Evolutionary conservation across 2,329 filamentous ascomycete species (phyloP).

Genomic region (Alternaria arborescens): DNA sequence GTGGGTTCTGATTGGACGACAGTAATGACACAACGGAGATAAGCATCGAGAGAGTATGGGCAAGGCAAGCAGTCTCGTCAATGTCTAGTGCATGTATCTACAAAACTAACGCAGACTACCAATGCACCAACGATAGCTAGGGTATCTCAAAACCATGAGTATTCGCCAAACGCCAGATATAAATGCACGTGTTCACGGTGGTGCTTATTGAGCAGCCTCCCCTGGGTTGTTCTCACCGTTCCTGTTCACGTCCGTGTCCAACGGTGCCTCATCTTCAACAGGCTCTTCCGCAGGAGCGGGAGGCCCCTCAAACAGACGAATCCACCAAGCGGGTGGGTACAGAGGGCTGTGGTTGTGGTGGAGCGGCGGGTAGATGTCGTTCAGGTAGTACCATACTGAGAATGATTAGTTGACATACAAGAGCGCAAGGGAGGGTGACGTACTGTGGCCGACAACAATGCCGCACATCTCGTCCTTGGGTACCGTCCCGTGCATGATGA

Average conservation of each 20-base stretch:
- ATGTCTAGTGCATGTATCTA: not conserved
- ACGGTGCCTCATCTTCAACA: constrained; percentile 18
- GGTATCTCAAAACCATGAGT: constrained; percentile 39
- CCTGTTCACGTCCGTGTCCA: not conserved
- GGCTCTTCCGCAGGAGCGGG: constrained; percentile 34
- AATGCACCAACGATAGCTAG: constrained; percentile 19
- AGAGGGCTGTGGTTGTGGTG: constrained; percentile 85
- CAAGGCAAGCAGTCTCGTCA: not conserved
- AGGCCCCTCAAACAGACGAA: constrained; percentile 74
- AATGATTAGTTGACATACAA: constrained; percentile 12
- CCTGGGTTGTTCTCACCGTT: constrained; percentile 15
- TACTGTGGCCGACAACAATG: constrained; percentile 85
- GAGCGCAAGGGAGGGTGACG: not conserved
- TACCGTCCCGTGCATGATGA: constrained; percentile 87
- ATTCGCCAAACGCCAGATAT: constrained; percentile 33
- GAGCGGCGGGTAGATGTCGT: constrained; percentile 92
- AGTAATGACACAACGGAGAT: constrained; percentile 3
- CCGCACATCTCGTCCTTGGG: constrained; percentile 97
- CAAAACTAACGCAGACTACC: not conserved
- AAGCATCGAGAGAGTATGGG: not conserved
- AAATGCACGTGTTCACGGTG: not conserved
- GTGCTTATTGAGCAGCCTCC: constrained; percentile 24
- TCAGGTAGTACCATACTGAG: constrained; percentile 93
- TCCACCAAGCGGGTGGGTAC: constrained; percentile 91
- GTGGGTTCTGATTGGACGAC: constrained; percentile 6